A percentile compares a stretch with the other conserved stretches of the same genome.
Evolutionary conservation across 495 filamentous ascomycete genomes (phyloP).

Genomic region (Penicillium riverlandense): DNA sequence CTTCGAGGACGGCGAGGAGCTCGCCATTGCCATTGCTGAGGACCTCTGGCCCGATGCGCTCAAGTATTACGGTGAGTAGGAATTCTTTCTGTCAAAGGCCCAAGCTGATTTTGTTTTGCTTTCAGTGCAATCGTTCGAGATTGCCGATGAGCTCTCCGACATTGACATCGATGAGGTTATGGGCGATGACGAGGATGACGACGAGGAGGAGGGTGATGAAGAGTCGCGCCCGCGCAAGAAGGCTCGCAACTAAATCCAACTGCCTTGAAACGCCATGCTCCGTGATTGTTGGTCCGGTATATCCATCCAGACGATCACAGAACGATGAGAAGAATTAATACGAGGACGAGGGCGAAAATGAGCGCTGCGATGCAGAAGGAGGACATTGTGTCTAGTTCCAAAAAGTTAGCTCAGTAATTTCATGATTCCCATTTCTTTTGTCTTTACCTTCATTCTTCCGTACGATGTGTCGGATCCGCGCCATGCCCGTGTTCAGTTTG

Average conservation of each 20-base stretch:
- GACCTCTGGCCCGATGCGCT: constrained; percentile 83
- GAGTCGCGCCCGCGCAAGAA: constrained; percentile 35
- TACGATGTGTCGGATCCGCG: constrained; percentile 76
- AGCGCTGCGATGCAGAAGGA: constrained; percentile 87
- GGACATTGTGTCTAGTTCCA: constrained; percentile 61
- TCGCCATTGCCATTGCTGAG: constrained; percentile 73
- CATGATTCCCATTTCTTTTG: constrained; percentile 10
- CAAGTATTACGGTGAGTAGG: constrained; percentile 77
- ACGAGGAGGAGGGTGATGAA: constrained; percentile 23
- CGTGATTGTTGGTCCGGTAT: constrained; percentile 14
- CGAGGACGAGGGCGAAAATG: constrained; percentile 75
- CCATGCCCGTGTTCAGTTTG: constrained; percentile 76
- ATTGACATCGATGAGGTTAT: constrained; percentile 27
- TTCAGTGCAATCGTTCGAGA: constrained; percentile 28
- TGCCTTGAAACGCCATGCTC: constrained; percentile 13
- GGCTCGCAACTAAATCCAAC: constrained; percentile 25
- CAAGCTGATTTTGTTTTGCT: neutral
- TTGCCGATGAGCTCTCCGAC: constrained; percentile 20
- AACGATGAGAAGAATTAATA: constrained; percentile 66
- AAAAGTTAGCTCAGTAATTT: constrained; percentile 22
- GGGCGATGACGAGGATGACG: constrained; percentile 23
- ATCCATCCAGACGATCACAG: constrained; percentile 34
- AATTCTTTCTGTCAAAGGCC: neutral
- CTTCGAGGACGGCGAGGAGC: constrained; percentile 70
- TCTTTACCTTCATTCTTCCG: constrained; percentile 81